Evolutionary conservation across 441 rosid species (phyloP).

Genomic region (Pelargonium fulgidum): DNA sequence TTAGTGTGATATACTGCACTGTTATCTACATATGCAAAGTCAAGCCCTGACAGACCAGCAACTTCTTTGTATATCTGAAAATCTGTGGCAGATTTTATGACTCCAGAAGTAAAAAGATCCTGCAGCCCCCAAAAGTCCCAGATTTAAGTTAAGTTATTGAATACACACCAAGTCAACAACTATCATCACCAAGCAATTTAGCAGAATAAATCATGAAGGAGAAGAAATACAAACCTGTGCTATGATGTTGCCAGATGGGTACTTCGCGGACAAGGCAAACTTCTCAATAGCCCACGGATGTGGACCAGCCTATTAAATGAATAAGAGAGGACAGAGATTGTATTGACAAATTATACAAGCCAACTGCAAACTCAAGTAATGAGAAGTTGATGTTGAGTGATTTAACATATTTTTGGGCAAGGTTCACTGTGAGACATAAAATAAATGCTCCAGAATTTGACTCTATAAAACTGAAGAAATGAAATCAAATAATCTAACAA

Average conservation of each 20-base stretch:
- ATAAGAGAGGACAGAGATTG: conserved; percentile 15
- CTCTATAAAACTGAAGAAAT: not conserved
- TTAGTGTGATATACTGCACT: conserved; percentile 93
- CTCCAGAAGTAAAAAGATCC: conserved; percentile 81
- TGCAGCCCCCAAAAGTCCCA: conserved; percentile 36
- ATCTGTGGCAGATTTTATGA: conserved; percentile 78
- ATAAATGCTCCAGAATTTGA: not conserved
- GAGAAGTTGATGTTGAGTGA: not conserved
- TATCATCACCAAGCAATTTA: not conserved
- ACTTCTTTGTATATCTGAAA: conserved; percentile 88
- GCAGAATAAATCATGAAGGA: conserved; percentile 6
- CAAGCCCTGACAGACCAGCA: conserved; percentile 96
- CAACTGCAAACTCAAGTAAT: conserved; percentile 8
- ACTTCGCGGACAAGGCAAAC: conserved; percentile 74
- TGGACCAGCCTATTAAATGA: conserved; percentile 67
- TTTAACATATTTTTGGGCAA: not conserved
- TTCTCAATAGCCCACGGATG: conserved; percentile 82
- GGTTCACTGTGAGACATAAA: not conserved
- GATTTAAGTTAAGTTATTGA: conserved; percentile 15
- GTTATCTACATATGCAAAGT: conserved; percentile 79
- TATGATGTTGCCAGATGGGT: conserved; percentile 70
- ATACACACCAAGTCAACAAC: conserved; percentile 24
- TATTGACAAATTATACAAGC: conserved; percentile 11
- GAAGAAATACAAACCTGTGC: conserved; percentile 50
- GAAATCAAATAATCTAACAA: not conserved